Conservation (phyloP, 345 rosid species). For the Bruguiera sexangula region DNA sequence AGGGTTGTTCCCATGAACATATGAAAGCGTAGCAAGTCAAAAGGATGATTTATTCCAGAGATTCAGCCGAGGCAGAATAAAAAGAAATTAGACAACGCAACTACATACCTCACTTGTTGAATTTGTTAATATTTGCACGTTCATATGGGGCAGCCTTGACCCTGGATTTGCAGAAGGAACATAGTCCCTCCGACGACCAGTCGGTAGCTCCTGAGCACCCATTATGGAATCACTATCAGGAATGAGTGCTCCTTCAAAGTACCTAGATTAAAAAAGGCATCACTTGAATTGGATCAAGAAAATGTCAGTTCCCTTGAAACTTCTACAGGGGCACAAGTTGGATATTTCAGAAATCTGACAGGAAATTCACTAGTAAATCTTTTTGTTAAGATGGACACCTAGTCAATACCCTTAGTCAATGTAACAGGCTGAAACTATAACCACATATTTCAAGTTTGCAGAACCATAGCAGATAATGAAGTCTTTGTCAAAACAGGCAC, state of each 20-base stretch:
- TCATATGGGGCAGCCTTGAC: conserved; percentile 80
- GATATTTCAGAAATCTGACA: conserved; percentile 1
- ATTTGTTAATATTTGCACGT: conserved; percentile 48
- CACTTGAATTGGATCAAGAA: conserved; percentile 3
- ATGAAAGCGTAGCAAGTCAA: not conserved
- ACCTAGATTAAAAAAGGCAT: conserved; percentile 40
- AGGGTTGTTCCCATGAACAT: not conserved
- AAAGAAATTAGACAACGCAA: not conserved
- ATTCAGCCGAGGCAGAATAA: not conserved
- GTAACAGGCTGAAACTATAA: no score
- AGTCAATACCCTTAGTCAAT: no score
- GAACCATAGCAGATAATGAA: no score
- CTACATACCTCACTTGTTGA: conserved; percentile 39
- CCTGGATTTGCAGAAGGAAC: conserved; percentile 83
- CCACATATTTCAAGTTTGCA: no score
- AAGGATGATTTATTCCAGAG: no score
- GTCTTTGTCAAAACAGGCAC: no score
- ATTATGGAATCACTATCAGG: conserved; percentile 38
- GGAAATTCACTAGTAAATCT: not conserved
- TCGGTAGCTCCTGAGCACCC: conserved; percentile 39
- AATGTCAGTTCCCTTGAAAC: not conserved
- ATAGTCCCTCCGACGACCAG: conserved; percentile 76
- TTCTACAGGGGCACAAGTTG: not conserved
- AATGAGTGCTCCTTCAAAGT: conserved; percentile 71
- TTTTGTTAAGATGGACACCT: not conserved